Base-by-base conservation (phyloP, 352 stramenopile species). In the Lagenidium sp. region DNA sequence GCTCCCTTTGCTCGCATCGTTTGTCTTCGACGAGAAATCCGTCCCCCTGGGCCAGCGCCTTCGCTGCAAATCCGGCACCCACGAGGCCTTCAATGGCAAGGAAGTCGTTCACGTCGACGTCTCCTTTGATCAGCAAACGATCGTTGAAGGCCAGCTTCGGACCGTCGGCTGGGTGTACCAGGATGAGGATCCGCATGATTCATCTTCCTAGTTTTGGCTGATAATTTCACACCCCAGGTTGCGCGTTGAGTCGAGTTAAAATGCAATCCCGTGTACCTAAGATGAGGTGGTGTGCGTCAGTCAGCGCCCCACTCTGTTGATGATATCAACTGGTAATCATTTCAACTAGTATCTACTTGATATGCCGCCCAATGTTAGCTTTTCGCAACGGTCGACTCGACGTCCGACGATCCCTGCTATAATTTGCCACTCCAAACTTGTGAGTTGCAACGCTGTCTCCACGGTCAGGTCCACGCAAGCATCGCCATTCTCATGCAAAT, bases 1-100 rank as follows among this genome's bases (percentile, higher is more conserved):
- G 49, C 45, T 87, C 36, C 70, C 74, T 25, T 50, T 84, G 15
- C 66, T 84, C 63, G 75, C 65, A 45, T 77, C 61, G 44, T 62
- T 65, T 31, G 50, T 69, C 24, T 43, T 49, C n/a, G 35, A 80
- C 24, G 64, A 79, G 0, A 16, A 52, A 0, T 23, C 36, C 4
- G 47, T 61, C 19, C 45, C 45, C 22, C 36, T 55, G 11, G 46
- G 49, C n/a, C 41, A 22, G 4, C 46, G 36, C 21, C 35, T 61
- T 4, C 34, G 15, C 19, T 61, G 45, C 24, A 36, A 49, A 21
- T 55, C 53, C 16, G 13, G 12, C 12, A 16, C 55, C 16, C 47
- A 32, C 29, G 13, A 47, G 5, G 36, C 3, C 3, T 13, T 5
- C 2, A 44, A 45, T 12, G 53, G 51, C 15, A 51, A 47, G 29